Base-by-base conservation (phyloP, 352 stramenopile species). In the Vaucheria bursata region DNA sequence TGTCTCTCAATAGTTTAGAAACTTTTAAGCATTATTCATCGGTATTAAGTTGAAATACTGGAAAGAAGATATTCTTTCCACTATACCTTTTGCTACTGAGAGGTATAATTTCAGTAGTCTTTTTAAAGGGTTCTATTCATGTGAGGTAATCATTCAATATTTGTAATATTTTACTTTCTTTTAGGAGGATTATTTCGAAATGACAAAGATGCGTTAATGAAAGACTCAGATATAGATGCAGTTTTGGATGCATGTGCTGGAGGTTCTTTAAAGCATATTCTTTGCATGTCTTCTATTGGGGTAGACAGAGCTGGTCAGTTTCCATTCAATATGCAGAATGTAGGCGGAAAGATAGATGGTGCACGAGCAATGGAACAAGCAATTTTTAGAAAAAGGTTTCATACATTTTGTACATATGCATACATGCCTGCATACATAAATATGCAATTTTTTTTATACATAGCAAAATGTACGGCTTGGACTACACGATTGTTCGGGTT, bases 321-420 rank as follows among this genome's bases (percentile, higher is more conserved):
- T 35, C 65, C 65, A 29, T 72, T 72, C 65, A 35, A 35, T 40
- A 35, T 25, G 12, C 65, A 72, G 65, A 72, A 35, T 8, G 31
- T 25, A 25, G 65, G 65, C 31, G 31, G 65, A 29, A 72, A 72
- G 65, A n/a, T 72, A 29, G 65, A 25, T 6, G 65, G 29, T 2
- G 65, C 65, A 40, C 65, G 65, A 29, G 12, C 65, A 7, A 35
- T 72, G 12, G 65, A 72, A 40, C 65, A 72, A 37, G 65, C 65
- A 29, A 40, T 72, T 2, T 6, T 36, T 29, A 36, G 65, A n/a
- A 25, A 35, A 12, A 72, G 65, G 65, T 72, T 29, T n/a, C n/a
- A n/a, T n/a, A n/a, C n/a, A n/a, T n/a, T n/a, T n/a, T n/a, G n/a
- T n/a, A n/a, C n/a, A n/a, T n/a, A n/a, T n/a, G n/a, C n/a, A n/a